Evolutionary conservation across 805 yeast genomes (phyloP).

Genomic region (Sugiyamaella chiloensis): DNA sequence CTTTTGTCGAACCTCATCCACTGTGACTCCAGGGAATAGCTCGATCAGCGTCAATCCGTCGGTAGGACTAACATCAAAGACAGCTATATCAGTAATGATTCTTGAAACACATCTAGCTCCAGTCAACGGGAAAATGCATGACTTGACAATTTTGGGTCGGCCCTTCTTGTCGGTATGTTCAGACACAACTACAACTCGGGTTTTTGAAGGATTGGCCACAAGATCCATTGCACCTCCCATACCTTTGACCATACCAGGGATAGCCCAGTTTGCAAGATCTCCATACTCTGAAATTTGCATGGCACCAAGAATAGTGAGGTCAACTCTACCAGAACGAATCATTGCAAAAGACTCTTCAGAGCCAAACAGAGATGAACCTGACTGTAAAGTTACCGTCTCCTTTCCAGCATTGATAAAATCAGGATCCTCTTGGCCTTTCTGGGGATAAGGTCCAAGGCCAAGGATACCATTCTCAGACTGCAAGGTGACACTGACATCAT

Average conservation of each 20-base stretch:
- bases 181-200: constrained; percentile 43
- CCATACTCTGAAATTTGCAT: constrained; percentile 42
- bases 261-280: constrained; percentile 47
- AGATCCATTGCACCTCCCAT: constrained; percentile 53
- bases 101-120: constrained; percentile 42
- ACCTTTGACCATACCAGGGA: constrained; percentile 45
- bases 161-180: constrained; percentile 45
- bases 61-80: constrained; percentile 39
- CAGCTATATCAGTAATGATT: constrained; percentile 45
- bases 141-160: constrained; percentile 40
- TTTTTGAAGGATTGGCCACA: constrained; percentile 41
- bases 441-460: constrained; percentile 42
- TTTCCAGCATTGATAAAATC: constrained; percentile 47
- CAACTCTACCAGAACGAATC: constrained; percentile 43
- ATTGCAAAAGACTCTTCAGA: constrained; percentile 46
- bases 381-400: constrained; percentile 42
- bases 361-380: constrained; percentile 44
- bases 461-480: constrained; percentile 46
- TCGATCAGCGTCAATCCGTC: constrained; percentile 39
- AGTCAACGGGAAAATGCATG: constrained; percentile 43
- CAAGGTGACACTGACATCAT: constrained; percentile 35
- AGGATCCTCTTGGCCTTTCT: constrained; percentile 41
- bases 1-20: constrained; percentile 35
- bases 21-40: constrained; percentile 32
- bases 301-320: constrained; percentile 43